phyloP scores from a whole-genome alignment of 2,329 filamentous ascomycete species.

The Penicillium sp. region DNA sequence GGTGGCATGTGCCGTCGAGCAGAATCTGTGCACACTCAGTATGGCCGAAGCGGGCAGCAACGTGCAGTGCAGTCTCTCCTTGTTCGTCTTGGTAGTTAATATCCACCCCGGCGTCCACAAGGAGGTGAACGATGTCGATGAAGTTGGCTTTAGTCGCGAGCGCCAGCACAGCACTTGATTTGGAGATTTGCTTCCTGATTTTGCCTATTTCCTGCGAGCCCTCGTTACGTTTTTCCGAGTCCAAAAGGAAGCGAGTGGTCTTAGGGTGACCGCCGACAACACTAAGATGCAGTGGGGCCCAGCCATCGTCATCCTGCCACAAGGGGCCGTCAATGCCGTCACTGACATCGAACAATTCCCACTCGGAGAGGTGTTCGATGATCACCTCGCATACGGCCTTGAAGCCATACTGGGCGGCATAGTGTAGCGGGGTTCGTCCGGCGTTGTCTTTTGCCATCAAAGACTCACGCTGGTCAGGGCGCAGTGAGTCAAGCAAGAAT shows the following conservation, averaged over 20 bases:
- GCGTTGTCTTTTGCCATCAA: slow-evolving; percentile 73
- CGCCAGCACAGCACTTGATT: slow-evolving; percentile 83
- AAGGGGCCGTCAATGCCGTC: slow-evolving; percentile 81
- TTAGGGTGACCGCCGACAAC: slow-evolving; percentile 88
- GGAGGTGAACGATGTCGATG: slow-evolving; percentile 76
- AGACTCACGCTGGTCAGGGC: slow-evolving; percentile 65
- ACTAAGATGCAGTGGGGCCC: slow-evolving; percentile 85
- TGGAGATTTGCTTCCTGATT: slow-evolving; percentile 69
- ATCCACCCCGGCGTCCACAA: slow-evolving; percentile 87
- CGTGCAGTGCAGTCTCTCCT: slow-evolving; percentile 87
- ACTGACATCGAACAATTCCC: slow-evolving; percentile 81
- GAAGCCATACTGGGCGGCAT: slow-evolving; percentile 92
- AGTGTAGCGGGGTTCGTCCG: slow-evolving; percentile 84
- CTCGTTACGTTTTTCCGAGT: slow-evolving; percentile 76
- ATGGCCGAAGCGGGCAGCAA: slow-evolving; percentile 87
- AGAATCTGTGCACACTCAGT: slow-evolving; percentile 76
- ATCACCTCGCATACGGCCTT: slow-evolving; percentile 86
- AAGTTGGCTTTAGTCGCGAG: slow-evolving; percentile 89
- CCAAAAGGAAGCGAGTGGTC: slow-evolving; percentile 78
- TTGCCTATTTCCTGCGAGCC: slow-evolving; percentile 62
- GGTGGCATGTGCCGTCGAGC: slow-evolving; percentile 66
- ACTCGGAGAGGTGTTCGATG: slow-evolving; percentile 84
- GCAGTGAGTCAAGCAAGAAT: slow-evolving; percentile 68
- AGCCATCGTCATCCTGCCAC: slow-evolving; percentile 93
- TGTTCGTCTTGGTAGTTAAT: slow-evolving; percentile 90